phyloP scores from a whole-genome alignment of 2,329 filamentous ascomycete species.

The Drechslera avenae region DNA sequence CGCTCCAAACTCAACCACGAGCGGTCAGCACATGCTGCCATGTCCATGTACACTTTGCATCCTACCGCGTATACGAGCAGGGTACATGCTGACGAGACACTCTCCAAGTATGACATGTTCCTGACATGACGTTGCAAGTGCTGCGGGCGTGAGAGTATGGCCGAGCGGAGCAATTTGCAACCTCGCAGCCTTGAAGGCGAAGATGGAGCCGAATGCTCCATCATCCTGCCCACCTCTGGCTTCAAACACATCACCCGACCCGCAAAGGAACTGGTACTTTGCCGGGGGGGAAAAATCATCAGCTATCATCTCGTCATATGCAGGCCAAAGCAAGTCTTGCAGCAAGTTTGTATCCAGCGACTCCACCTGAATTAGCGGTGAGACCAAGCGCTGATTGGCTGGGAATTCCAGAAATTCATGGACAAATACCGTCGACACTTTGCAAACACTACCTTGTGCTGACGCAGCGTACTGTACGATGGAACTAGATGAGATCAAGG shows the following conservation, averaged over 20 bases:
- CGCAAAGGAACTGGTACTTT: constrained; percentile 4
- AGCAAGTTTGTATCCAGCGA: constrained; percentile 34
- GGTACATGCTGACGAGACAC: constrained; percentile 28
- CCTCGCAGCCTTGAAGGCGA: constrained; percentile 15
- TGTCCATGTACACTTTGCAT: constrained; percentile 15
- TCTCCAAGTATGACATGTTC: constrained; percentile 11
- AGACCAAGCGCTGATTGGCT: constrained; percentile 38
- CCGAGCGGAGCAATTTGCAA: constrained; percentile 18
- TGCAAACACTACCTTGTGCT: constrained; percentile 15
- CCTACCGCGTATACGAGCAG: constrained; percentile 26
- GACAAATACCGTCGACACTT: constrained; percentile 25
- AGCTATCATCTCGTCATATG: constrained; percentile 33
- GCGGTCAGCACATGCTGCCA: constrained; percentile 26
- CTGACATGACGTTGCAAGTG: constrained; percentile 14
- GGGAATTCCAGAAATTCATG: constrained; percentile 26
- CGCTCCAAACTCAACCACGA: constrained; percentile 27
- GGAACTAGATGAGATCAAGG: not conserved
- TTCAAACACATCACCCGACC: not conserved
- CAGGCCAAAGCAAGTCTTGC: constrained; percentile 26
- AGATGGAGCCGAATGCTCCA: not conserved
- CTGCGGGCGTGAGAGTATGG: constrained; percentile 15
- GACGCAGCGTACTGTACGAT: too few species aligned
- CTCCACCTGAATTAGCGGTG: constrained; percentile 44
- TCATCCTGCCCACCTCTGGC: constrained; percentile 2
- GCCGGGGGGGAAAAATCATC: constrained; percentile 5